Conservation (phyloP, 2,329 filamentous ascomycete genomes). For the Talaromyces sp. region DNA sequence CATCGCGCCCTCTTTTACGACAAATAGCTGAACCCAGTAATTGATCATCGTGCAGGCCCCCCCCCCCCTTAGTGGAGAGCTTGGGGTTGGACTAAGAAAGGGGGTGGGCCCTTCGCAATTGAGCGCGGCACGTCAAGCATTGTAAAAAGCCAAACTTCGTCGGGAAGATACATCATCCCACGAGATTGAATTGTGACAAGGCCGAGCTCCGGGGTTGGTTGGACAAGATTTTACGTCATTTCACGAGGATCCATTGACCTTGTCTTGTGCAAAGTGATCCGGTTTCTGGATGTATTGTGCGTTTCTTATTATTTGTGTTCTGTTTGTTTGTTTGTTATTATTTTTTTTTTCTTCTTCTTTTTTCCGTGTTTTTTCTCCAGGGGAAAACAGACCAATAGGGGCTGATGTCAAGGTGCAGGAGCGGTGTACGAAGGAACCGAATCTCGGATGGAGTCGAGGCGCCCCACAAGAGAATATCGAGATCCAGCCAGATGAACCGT, state of each 20-base stretch:
- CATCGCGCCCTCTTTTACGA: slow-evolving; percentile 6
- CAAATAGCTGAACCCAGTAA: slow-evolving; percentile 18
- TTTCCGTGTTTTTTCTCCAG: background rate
- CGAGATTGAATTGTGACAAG: no score
- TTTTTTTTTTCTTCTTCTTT: background rate
- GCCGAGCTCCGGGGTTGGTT: no score
- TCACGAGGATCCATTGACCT: background rate
- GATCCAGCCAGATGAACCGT: slow-evolving; percentile 16
- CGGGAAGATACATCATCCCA: no score
- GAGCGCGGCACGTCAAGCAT: slow-evolving; percentile 9
- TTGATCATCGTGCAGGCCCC: slow-evolving; percentile 16
- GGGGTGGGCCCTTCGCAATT: slow-evolving; percentile 16
- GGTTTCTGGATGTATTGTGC: background rate
- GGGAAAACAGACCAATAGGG: background rate
- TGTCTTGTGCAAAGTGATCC: background rate
- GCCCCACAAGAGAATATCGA: slow-evolving; percentile 19
- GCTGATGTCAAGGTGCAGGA: slow-evolving; percentile 6
- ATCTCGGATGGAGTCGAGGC: slow-evolving; percentile 14
- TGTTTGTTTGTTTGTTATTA: background rate
- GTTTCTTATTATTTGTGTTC: background rate
- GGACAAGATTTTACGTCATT: no score
- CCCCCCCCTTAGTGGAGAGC: slow-evolving; percentile 5
- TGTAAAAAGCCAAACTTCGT: background rate
- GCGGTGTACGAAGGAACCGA: slow-evolving; percentile 20
- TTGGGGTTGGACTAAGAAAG: slow-evolving; percentile 9